These are phyloP conservation scores for Schizophyllum amplum DNA, from an alignment of 1,284 basidiomycete genomes.

Conservation along the genomic window DNA sequence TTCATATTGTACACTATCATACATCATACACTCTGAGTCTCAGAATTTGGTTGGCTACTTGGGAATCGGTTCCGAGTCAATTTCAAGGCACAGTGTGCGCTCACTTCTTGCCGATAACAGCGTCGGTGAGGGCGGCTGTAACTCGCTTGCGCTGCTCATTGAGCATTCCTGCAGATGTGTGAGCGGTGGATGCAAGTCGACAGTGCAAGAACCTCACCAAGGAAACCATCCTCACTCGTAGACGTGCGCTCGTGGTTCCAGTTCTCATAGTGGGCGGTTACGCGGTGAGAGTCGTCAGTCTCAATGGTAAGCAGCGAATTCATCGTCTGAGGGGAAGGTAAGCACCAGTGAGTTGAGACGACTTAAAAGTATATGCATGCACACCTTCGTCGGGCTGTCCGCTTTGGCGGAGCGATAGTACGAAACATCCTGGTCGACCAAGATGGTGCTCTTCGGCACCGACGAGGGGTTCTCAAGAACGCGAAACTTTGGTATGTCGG, in stretches of 20 bases:
- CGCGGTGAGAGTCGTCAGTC: constrained; percentile 29
- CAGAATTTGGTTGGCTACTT: background rate
- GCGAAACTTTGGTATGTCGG: constrained; percentile 35
- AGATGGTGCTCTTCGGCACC: constrained; percentile 28
- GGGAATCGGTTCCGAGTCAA: too few species aligned
- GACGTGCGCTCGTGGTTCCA: constrained; percentile 39
- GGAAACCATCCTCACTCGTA: constrained; percentile 34
- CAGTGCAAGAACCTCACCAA: too few species aligned
- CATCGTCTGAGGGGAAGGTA: too few species aligned
- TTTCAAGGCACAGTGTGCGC: too few species aligned
- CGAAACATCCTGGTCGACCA: constrained; percentile 42
- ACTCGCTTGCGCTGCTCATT: constrained; percentile 40
- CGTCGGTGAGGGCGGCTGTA: constrained; percentile 30
- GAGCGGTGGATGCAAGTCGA: too few species aligned
- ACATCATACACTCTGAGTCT: background rate
- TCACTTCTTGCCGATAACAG: constrained; percentile 20
- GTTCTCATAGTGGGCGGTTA: constrained; percentile 37
- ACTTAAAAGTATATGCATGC: too few species aligned
- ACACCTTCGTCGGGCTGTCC: constrained; percentile 33
- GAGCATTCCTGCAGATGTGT: constrained; percentile 22
- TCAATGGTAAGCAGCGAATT: constrained; percentile 40
- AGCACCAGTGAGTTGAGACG: too few species aligned
- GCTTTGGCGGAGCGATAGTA: constrained; percentile 34
- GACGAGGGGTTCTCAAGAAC: constrained; percentile 33
- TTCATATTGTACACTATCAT: background rate